phyloP scores from a whole-genome alignment of 2,329 filamentous ascomycete genomes.

The Plenodomus lindquistii region DNA sequence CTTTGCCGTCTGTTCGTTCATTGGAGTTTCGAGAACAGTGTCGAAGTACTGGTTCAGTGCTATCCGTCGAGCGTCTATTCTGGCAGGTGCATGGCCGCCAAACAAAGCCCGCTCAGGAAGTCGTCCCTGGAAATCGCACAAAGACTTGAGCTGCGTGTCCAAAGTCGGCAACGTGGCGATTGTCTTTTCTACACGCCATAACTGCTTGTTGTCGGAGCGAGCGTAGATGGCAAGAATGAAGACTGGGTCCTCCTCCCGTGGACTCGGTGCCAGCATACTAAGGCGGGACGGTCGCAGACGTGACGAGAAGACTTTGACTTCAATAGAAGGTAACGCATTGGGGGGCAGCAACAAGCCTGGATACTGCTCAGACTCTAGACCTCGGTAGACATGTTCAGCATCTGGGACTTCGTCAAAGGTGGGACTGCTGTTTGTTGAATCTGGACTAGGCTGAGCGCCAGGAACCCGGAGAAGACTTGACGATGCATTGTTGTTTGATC shows the following conservation, averaged over 20 bases:
- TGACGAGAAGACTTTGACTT: conserved; percentile 87
- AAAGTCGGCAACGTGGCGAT: conserved; percentile 78
- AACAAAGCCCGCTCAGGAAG: conserved; percentile 87
- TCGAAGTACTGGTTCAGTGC: conserved; percentile 87
- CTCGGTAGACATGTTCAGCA: conserved; percentile 66
- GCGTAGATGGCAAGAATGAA: conserved; percentile 88
- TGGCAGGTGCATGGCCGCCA: conserved; percentile 88
- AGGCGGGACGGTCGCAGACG: conserved; percentile 90
- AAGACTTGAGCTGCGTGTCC: conserved; percentile 78
- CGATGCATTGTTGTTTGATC: conserved; percentile 25
- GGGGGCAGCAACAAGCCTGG: conserved; percentile 84
- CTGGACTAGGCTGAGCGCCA: conserved; percentile 39
- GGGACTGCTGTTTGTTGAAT: conserved; percentile 33
- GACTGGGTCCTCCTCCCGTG: conserved; percentile 87
- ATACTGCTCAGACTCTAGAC: conserved; percentile 82
- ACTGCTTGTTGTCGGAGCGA: conserved; percentile 72
- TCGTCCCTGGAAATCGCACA: conserved; percentile 70
- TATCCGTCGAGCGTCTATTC: conserved; percentile 81
- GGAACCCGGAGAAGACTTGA: conserved; percentile 35
- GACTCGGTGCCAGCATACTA: conserved; percentile 78
- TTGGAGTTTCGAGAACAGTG: conserved; percentile 77
- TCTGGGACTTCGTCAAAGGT: conserved; percentile 37
- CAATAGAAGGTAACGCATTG: conserved; percentile 83
- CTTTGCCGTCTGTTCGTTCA: conserved; percentile 75
- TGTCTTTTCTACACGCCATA: conserved; percentile 96